Percentiles rank a stretch among this genome's conserved stretches.
phyloP scores from a whole-genome alignment of 2,329 filamentous ascomycete species.

The Drechslerella dactyloides region DNA sequence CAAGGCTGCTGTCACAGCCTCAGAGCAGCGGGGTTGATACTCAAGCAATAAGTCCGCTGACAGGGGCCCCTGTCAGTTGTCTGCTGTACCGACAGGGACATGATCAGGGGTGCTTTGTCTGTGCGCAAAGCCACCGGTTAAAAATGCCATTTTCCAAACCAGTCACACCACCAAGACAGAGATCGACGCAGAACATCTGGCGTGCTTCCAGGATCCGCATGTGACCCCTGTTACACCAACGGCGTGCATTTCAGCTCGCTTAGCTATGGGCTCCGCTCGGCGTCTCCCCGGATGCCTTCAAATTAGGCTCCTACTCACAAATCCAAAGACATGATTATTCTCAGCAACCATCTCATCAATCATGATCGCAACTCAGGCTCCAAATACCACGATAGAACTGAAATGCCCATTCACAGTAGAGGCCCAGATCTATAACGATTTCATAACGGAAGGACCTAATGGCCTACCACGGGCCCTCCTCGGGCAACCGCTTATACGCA shows the following conservation, averaged over 20 bases:
- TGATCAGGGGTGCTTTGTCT: background rate
- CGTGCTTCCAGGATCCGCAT: background rate
- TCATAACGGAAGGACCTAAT: background rate
- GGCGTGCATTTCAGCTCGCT: background rate
- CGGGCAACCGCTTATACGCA: constrained; percentile 3
- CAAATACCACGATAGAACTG: background rate
- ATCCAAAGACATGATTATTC: background rate
- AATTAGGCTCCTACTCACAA: too few relatives aligned
- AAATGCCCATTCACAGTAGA: constrained; percentile 7
- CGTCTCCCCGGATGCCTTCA: too few relatives aligned
- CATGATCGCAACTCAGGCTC: background rate
- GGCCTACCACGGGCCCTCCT: background rate
- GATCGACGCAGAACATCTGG: background rate
- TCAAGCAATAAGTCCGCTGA: background rate
- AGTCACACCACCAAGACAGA: background rate
- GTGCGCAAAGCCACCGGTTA: constrained; percentile 11
- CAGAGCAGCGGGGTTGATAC: background rate
- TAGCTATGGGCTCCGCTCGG: too few relatives aligned
- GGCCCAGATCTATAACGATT: constrained; percentile 6
- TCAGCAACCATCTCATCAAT: background rate
- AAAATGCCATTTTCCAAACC: background rate
- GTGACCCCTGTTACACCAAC: background rate
- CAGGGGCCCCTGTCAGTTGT: background rate
- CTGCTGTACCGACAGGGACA: background rate
- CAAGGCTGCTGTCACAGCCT: background rate